Evolutionary conservation across 2,329 filamentous ascomycete species (phyloP).

Genomic region (Anisogramma anomala): DNA sequence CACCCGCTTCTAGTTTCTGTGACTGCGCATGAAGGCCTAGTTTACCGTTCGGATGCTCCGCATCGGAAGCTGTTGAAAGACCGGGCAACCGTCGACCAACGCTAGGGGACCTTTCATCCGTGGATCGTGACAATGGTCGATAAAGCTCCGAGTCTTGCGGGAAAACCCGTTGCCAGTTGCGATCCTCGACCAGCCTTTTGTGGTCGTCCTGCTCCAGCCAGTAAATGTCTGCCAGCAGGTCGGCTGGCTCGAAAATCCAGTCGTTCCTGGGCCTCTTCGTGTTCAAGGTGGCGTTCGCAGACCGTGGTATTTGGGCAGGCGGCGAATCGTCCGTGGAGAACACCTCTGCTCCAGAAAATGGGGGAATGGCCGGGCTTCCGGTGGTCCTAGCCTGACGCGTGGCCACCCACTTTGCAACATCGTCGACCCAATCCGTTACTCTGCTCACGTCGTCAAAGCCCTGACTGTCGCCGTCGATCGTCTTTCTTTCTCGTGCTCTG

Average conservation of each 20-base stretch:
- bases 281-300: slow-evolving; percentile 40
- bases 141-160: slow-evolving; percentile 26
- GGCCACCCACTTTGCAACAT: slow-evolving; percentile 42
- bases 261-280: slow-evolving; percentile 64
- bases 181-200: slow-evolving; percentile 70
- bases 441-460: slow-evolving; percentile 65
- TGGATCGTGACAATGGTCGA: slow-evolving; percentile 19
- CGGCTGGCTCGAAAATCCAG: slow-evolving; percentile 73
- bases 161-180: slow-evolving; percentile 63
- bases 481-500: slow-evolving; percentile 62
- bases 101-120: slow-evolving; percentile 10
- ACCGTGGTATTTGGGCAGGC: slow-evolving; percentile 28
- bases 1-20: slow-evolving; percentile 25
- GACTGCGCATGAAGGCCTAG: slow-evolving; percentile 16
- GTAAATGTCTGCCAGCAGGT: slow-evolving; percentile 78
- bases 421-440: slow-evolving; percentile 68
- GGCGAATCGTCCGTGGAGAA: slow-evolving; percentile 31
- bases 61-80: slow-evolving; percentile 10
- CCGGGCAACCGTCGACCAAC: background rate
- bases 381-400: slow-evolving; percentile 21
- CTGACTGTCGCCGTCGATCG: slow-evolving; percentile 61
- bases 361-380: slow-evolving; percentile 31
- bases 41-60: slow-evolving; percentile 20
- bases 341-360: slow-evolving; percentile 36
- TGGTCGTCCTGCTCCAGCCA: slow-evolving; percentile 81